phyloP scores from a whole-genome alignment of 2,329 filamentous ascomycete species.

The Colletotrichum truncatum region DNA sequence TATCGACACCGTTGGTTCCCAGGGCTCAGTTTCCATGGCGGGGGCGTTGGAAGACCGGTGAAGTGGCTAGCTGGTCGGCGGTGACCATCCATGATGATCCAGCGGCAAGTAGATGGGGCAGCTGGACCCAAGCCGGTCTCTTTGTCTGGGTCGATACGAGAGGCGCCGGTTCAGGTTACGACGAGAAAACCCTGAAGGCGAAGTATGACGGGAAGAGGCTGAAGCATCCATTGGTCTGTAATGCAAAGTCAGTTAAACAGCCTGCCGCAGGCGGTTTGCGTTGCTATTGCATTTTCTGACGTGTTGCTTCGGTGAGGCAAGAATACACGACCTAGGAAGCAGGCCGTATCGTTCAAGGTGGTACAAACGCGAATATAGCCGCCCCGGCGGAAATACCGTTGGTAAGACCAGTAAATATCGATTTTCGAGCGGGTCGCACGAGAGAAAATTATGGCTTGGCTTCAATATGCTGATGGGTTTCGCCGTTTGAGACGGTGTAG shows the following conservation, averaged over 20 bases:
- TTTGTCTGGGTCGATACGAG: conserved; percentile 17
- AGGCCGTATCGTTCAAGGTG: neutral
- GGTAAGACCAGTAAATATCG: neutral
- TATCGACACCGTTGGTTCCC: conserved; percentile 18
- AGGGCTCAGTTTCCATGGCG: neutral
- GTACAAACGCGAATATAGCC: conserved; percentile 14
- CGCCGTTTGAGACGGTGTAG: neutral
- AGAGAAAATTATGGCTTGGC: conserved; percentile 2
- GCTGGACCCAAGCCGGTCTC: neutral
- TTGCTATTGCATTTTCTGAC: neutral
- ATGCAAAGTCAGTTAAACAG: neutral
- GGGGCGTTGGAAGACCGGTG: neutral
- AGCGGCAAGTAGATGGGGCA: neutral
- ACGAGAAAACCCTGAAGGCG: neutral
- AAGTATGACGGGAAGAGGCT: neutral
- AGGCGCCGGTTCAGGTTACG: neutral
- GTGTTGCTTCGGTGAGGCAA: neutral
- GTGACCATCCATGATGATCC: neutral
- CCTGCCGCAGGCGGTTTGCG: neutral
- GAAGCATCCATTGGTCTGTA: neutral
- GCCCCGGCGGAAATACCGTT: neutral
- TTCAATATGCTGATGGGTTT: neutral
- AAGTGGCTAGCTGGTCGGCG: conserved; percentile 13
- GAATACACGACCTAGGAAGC: conserved; percentile 13
- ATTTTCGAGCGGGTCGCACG: conserved; percentile 11